phyloP scores from a whole-genome alignment of 352 stramenopile genomes.

The Globisporangium camurandrum region DNA sequence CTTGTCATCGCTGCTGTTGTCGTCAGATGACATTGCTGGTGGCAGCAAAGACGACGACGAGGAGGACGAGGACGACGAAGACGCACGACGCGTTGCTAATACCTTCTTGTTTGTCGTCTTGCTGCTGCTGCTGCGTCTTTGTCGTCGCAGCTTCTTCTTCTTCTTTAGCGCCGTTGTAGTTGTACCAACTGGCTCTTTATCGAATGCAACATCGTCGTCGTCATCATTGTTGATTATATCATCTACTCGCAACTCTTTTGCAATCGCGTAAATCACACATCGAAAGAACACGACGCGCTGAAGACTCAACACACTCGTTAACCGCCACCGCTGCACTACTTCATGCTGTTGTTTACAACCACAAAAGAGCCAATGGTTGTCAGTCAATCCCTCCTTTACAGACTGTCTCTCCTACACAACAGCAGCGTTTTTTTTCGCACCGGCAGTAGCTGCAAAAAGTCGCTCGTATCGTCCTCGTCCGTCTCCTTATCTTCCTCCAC shows the following conservation, averaged over 20 bases:
- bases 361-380: not conserved
- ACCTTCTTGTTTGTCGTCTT: not conserved
- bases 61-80: not conserved
- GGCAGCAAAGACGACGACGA: no score
- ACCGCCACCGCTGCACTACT: conserved; percentile 18
- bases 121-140: not conserved
- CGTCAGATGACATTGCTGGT: no score
- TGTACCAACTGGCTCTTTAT: not conserved
- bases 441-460: conserved; percentile 23
- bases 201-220: no score
- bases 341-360: conserved; percentile 22
- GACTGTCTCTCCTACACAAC: no score
- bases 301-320: conserved; percentile 39
- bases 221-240: not conserved
- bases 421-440: no score
- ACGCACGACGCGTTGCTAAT: not conserved
- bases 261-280: conserved; percentile 33
- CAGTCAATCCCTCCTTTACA: not conserved
- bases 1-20: not conserved
- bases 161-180: not conserved
- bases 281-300: conserved; percentile 57
- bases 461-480: not conserved
- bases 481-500: no score
- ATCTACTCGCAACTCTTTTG: conserved; percentile 11
- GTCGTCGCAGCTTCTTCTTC: no score